Base-by-base conservation (phyloP, 768 basidiomycete genomes). In the Boletus coccyginus region DNA sequence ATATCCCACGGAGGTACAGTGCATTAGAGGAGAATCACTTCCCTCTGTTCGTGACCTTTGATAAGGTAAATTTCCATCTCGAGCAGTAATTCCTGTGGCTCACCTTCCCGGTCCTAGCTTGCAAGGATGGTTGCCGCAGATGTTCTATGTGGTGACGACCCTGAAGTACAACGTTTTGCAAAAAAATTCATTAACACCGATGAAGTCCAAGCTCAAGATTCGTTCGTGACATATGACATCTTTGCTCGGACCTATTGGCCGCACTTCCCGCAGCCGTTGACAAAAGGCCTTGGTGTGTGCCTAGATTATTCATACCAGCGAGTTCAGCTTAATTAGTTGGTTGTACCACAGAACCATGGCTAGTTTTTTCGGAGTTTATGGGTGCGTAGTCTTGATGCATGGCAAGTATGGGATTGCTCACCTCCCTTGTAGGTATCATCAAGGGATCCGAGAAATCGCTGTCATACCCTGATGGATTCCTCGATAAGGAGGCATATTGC, bases 371-470 rank as follows among this genome's bases (percentile, higher is more conserved):
- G 36, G 86, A 90, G 62, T 69, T 90, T 27, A 77, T 89, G 55
- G 87, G 87, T 82, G 52, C n/a, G 73, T 62, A 12, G 11, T 36
- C 35, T 35, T 31, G 14, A 12, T 42, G 2, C 27, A n/a, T n/a
- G 10, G 17, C 31, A 21, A 19, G 11, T 50, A 17, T 29, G 6
- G 9, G 50, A 38, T 38, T 14, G 41, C 31, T 45, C 9, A 46
- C 44, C 33, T 42, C 14, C 27, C 32, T 41, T 21, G 29, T 27
- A 66, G 87, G 87, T 35, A 80, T 86, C 7, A 84, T 90, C 58
- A 79, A 82, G 62, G 88, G 88, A n/a, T 87, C 87, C 0, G 86
- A 88, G 64, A 70, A 72, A 46, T 73, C 85, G 0, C 53, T 83
- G 8, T 52, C 52, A 0, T 70, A 62, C 49, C 64, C 63, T 3